Evolutionary conservation across 1,139 yeast species (phyloP).

Genomic region (Kazachstania sp.): DNA sequence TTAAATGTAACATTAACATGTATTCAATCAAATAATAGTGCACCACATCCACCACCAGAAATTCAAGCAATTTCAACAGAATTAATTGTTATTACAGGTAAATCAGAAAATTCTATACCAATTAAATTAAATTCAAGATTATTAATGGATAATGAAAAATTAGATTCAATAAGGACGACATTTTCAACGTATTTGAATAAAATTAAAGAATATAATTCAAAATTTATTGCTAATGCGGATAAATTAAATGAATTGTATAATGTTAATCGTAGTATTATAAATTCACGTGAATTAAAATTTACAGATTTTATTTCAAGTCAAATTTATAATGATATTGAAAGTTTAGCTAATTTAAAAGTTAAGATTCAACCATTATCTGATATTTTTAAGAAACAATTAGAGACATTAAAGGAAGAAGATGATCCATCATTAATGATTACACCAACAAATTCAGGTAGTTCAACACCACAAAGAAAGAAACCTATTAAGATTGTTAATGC

Average conservation of each 20-base stretch:
- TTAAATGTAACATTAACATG: constrained; percentile 26
- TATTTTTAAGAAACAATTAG: constrained; percentile 23
- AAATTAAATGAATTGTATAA: constrained; percentile 17
- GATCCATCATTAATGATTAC: background rate
- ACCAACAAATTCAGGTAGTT: constrained; percentile 1
- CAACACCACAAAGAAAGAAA: background rate
- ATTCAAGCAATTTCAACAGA: constrained; percentile 22
- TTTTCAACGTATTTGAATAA: constrained; percentile 11
- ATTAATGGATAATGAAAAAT: constrained; percentile 16
- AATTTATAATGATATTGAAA: constrained; percentile 21
- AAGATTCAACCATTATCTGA: constrained; percentile 12
- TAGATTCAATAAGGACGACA: constrained; percentile 10
- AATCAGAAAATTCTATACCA: constrained; percentile 31
- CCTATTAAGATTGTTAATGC: constrained; percentile 6
- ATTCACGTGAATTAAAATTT: constrained; percentile 17
- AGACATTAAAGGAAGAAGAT: constrained; percentile 6
- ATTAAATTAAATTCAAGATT: constrained; percentile 25
- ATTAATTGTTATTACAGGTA: constrained; percentile 24
- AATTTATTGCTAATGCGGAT: constrained; percentile 14
- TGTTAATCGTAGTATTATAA: constrained; percentile 7
- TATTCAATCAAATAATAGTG: constrained; percentile 23
- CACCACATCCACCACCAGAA: constrained; percentile 23
- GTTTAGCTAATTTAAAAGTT: constrained; percentile 21
- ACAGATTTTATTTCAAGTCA: constrained; percentile 22
- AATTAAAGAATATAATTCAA: constrained; percentile 12